phyloP scores from a whole-genome alignment of 331 rosid species.

The Spiraea crenata region DNA sequence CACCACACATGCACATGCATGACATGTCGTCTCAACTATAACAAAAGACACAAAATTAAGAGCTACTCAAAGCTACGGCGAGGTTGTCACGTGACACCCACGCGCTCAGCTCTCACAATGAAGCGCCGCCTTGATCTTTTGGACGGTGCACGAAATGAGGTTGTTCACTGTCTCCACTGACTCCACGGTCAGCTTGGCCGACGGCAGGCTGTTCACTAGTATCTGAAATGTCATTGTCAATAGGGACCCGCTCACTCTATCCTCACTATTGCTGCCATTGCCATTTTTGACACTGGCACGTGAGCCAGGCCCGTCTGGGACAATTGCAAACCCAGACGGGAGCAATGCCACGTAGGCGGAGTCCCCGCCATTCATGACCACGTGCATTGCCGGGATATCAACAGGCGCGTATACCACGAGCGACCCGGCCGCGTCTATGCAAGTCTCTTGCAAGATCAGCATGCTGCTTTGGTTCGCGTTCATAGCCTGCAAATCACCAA shows the following conservation, averaged over 20 bases:
- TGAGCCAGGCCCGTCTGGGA: constrained; percentile 60
- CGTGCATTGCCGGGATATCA: constrained; percentile 87
- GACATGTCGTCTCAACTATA: constrained; percentile 1
- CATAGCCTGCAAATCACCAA: constrained; percentile 48
- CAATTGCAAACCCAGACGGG: constrained; percentile 76
- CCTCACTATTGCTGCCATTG: not conserved
- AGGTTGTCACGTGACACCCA: constrained; percentile 19
- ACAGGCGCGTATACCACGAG: constrained; percentile 99
- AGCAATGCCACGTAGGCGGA: constrained; percentile 88
- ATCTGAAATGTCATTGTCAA: constrained; percentile 89
- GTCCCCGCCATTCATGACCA: constrained; percentile 94
- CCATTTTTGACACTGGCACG: not conserved
- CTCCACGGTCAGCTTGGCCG: constrained; percentile 88
- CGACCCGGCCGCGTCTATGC: constrained; percentile 85
- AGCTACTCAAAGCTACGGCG: not conserved
- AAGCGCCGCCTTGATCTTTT: constrained; percentile 83
- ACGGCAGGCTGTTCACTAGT: constrained; percentile 78
- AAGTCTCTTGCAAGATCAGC: constrained; percentile 87
- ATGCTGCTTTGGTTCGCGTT: constrained; percentile 88
- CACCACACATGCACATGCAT: constrained; percentile 8
- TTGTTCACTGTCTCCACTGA: constrained; percentile 96
- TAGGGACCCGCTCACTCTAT: constrained; percentile 54
- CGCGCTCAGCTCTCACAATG: constrained; percentile 50
- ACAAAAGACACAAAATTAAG: not conserved
- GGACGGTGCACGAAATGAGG: constrained; percentile 82